Percentiles rank a stretch among this genome's conserved stretches.
Conservation (phyloP, 805 yeast genomes). For the Teunomyces panamensis region DNA sequence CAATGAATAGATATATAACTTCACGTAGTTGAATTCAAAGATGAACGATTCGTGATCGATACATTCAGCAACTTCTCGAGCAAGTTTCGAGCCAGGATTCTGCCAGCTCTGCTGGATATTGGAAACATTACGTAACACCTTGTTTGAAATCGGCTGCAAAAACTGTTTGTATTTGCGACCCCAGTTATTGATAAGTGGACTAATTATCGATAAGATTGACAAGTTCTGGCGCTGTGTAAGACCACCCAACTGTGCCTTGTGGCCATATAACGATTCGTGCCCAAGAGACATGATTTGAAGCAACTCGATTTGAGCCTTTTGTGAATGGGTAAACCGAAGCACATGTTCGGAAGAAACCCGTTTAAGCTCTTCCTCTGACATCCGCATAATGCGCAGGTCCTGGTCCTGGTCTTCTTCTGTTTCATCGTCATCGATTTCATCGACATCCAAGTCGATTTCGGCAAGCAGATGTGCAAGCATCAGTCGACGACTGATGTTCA, state of each 20-base stretch:
- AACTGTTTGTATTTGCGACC: conserved; percentile 56
- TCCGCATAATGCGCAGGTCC: conserved; percentile 26
- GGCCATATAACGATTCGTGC: conserved; percentile 77
- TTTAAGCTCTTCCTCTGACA: conserved; percentile 33
- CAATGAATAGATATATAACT: conserved; percentile 77
- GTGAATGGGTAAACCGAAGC: conserved; percentile 56
- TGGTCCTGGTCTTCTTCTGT: conserved; percentile 23
- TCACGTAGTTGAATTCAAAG: conserved; percentile 82
- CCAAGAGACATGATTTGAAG: conserved; percentile 77
- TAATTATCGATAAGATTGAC: conserved; percentile 65
- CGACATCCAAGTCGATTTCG: conserved; percentile 58
- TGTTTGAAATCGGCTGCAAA: conserved; percentile 39
- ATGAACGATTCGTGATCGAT: conserved; percentile 70
- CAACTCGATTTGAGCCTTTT: conserved; percentile 76
- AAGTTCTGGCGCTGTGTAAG: conserved; percentile 63
- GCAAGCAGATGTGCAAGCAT: conserved; percentile 71
- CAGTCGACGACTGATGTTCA: conserved; percentile 75
- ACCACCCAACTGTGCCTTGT: conserved; percentile 51
- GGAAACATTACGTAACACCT: conserved; percentile 27
- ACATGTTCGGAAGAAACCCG: conserved; percentile 21
- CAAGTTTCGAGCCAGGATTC: conserved; percentile 32
- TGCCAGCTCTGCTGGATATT: conserved; percentile 20
- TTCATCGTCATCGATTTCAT: conserved; percentile 36
- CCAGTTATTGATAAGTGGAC: conserved; percentile 82
- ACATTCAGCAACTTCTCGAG: conserved; percentile 36